Evolutionary conservation across 148 eudicot genomes (phyloP), one percentile per base, ranked within the genome.

Genomic region (Chenopodium suecicum): DNA sequence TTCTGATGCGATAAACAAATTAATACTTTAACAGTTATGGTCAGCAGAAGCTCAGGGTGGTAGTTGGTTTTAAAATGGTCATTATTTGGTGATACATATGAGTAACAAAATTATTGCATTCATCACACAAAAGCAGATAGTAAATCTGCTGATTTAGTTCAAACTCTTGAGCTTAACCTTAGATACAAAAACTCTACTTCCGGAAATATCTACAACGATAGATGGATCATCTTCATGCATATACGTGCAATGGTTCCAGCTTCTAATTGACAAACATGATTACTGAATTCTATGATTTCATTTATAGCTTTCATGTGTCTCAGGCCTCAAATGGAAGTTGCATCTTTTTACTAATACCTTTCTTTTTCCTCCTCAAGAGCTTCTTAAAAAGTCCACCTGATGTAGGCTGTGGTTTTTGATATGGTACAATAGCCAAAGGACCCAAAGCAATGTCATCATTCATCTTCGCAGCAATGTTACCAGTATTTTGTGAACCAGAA

Each of bases 301-400:
- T 17, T n/a, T 17, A 78, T 73, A 27, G 27, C 54, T n/a, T 71
- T 44, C 75, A 22, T 46, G 11, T 19, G 48, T 70, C 48, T 86
- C 78, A 86, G 27, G 60, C 80, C 6, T 80, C 70, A 56, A 84
- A 84, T 19, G 86, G 63, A 70, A 75, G 78, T 46, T 82, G 48
- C 78, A 73, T 63, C 80, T 78, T 89, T 85, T 89, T 87, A 82
- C 81, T 84, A 69, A 75, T 78, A 14, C 83, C 75, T 87, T 78
- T 90, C 88, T 85, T 91, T 85, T 81, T 84, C 82, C 91, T 88
- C 90, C 92, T 83, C 29, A 91, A 78, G 25, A 94, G 90, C 83
- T 84, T 94, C 86, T 84, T 90, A 63, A 84, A 78, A 47, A 89
- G 58, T 48, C 92, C 92, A 29, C 85, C 83, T n/a, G n/a, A 27